Evolutionary conservation across 2,329 filamentous ascomycete genomes (phyloP).

Genomic region (Xylariaceae sp.): DNA sequence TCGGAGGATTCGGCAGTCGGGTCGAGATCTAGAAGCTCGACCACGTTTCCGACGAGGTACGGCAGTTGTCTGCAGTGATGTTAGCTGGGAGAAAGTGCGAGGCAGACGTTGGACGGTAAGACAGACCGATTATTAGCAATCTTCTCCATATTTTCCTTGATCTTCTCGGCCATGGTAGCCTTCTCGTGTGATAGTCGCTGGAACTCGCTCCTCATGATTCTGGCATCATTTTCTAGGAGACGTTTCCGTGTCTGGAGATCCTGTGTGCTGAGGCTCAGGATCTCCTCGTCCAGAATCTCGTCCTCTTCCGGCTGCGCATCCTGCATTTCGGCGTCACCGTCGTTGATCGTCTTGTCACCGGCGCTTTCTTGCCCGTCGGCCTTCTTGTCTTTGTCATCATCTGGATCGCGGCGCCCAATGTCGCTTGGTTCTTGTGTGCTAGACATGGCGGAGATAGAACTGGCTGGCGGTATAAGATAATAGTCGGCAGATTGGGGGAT

Average conservation of each 20-base stretch:
- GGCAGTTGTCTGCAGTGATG: conserved; percentile 72
- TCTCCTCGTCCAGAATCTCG: conserved; percentile 85
- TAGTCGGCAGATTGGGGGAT: too few relatives aligned
- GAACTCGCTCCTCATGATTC: conserved; percentile 97
- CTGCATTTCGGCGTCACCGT: conserved; percentile 85
- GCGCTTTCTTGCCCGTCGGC: conserved; percentile 47
- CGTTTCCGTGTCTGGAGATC: conserved; percentile 89
- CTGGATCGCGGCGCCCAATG: conserved; percentile 25
- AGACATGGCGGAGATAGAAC: conserved; percentile 25
- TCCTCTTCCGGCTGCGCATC: conserved; percentile 71
- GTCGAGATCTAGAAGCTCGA: conserved; percentile 93
- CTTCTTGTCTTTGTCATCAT: conserved; percentile 47
- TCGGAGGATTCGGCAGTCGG: conserved; percentile 93
- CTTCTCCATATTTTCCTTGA: conserved; percentile 98
- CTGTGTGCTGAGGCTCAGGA: conserved; percentile 85
- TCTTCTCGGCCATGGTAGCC: conserved; percentile 93
- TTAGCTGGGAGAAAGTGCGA: conserved; percentile 8
- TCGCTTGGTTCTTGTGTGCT: conserved; percentile 26
- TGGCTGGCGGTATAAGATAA: conserved; percentile 1
- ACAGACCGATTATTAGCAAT: conserved; percentile 95
- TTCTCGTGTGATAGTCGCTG: conserved; percentile 94
- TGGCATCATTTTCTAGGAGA: conserved; percentile 91
- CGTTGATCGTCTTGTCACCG: conserved; percentile 51
- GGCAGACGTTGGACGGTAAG: conserved; percentile 4
- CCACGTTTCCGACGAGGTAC: conserved; percentile 96